Conservation (phyloP, 208 protist genomes). For the Kentomonas sorsogonicus region DNA sequence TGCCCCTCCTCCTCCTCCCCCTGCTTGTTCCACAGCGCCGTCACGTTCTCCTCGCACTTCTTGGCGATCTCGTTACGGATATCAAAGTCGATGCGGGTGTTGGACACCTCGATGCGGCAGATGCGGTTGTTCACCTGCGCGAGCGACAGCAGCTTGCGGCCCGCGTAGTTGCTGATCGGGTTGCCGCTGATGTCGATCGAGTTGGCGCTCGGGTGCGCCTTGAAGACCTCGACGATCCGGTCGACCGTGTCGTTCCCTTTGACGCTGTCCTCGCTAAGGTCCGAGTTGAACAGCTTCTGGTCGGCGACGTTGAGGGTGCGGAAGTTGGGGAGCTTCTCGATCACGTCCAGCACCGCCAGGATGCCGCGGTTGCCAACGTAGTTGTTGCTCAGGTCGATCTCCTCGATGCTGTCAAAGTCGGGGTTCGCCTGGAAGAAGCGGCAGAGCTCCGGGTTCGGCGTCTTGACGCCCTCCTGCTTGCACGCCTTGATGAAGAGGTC, state of each 20-base stretch:
- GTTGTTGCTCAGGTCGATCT: slow-evolving; percentile 80
- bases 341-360: slow-evolving; percentile 71
- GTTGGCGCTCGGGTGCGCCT: slow-evolving; percentile 73
- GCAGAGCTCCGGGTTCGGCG: slow-evolving; percentile 68
- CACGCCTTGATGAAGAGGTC: slow-evolving; percentile 64
- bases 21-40: slow-evolving; percentile 56
- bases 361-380: slow-evolving; percentile 89
- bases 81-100: slow-evolving; percentile 85
- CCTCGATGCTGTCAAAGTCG: slow-evolving; percentile 60
- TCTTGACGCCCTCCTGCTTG: slow-evolving; percentile 74
- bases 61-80: slow-evolving; percentile 69
- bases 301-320: slow-evolving; percentile 73
- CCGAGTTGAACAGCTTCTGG: slow-evolving; percentile 90
- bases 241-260: slow-evolving; percentile 85
- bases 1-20: slow-evolving; percentile 20
- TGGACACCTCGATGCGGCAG: slow-evolving; percentile 66
- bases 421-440: slow-evolving; percentile 62
- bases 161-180: slow-evolving; percentile 88
- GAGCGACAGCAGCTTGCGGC: slow-evolving; percentile 78
- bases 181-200: slow-evolving; percentile 80
- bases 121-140: slow-evolving; percentile 74
- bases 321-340: slow-evolving; percentile 68
- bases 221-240: slow-evolving; percentile 75
- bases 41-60: slow-evolving; percentile 85
- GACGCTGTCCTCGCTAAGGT: slow-evolving; percentile 82